A percentile compares a stretch with the other conserved stretches of the same genome.
Evolutionary conservation across 2,329 filamentous ascomycete species (phyloP).

Genomic region (Phoma sp.): DNA sequence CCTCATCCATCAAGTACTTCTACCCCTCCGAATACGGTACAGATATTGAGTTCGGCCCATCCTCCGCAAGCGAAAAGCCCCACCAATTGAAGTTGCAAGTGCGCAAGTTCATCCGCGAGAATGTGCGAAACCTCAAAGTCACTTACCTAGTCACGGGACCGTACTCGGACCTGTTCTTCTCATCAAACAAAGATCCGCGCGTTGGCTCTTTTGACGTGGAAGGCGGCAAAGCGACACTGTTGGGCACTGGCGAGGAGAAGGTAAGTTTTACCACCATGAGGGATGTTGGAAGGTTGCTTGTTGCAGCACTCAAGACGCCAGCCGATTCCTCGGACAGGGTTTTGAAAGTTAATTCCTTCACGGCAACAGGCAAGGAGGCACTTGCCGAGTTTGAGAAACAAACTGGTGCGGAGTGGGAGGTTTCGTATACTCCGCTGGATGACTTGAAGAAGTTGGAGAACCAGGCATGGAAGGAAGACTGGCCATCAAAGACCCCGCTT

Average conservation of each 20-base stretch:
- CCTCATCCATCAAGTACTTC: conserved; percentile 66
- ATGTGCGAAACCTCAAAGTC: conserved; percentile 63
- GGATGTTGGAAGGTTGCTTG: conserved; percentile 73
- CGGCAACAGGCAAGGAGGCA: conserved; percentile 68
- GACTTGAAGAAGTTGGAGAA: conserved; percentile 65
- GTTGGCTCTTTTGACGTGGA: conserved; percentile 67
- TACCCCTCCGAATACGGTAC: conserved; percentile 62
- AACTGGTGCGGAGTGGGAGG: conserved; percentile 65
- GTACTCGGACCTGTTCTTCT: conserved; percentile 70
- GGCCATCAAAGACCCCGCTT: conserved; percentile 61
- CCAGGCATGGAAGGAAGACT: conserved; percentile 63
- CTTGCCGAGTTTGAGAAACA: conserved; percentile 73
- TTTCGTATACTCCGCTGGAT: conserved; percentile 61
- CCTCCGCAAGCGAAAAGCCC: conserved; percentile 67
- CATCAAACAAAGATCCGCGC: conserved; percentile 46
- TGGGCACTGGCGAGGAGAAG: conserved; percentile 67
- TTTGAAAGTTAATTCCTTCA: conserved; percentile 75
- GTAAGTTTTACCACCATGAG: conserved; percentile 75
- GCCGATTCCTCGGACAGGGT: conserved; percentile 57
- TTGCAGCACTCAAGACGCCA: conserved; percentile 65
- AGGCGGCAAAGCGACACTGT: conserved; percentile 64
- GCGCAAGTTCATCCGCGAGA: conserved; percentile 64
- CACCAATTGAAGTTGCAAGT: conserved; percentile 76
- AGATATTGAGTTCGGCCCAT: conserved; percentile 64
- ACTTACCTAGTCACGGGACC: conserved; percentile 76